Conservation (phyloP, 164 flowering plant genomes). For the Berberis vulgaris region DNA sequence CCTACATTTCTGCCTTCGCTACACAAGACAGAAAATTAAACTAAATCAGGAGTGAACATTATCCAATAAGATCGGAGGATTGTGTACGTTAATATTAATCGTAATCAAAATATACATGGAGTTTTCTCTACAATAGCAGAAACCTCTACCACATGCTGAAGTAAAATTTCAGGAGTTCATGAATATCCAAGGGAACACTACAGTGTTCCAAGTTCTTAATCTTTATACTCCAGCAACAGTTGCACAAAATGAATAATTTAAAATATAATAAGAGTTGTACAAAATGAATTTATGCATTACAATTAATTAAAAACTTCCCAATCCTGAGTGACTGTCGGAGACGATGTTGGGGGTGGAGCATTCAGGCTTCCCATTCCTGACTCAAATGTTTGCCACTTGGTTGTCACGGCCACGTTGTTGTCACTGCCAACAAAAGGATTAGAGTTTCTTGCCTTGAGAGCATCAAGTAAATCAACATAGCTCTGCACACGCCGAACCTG, state of each 20-base stretch:
- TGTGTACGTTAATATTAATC: no score
- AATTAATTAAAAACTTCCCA: neutral
- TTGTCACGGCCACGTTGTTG: slow-evolving; percentile 18
- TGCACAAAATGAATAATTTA: neutral
- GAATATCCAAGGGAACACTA: no score
- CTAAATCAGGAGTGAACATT: no score
- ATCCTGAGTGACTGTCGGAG: neutral
- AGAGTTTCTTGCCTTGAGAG: slow-evolving; percentile 20
- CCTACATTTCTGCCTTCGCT: no score
- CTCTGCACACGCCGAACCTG: slow-evolving; percentile 30
- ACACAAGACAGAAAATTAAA: no score
- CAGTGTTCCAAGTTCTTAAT: no score
- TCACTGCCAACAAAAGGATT: slow-evolving; percentile 15
- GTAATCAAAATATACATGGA: no score
- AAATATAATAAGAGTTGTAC: neutral
- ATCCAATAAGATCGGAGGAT: no score
- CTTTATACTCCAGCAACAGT: no score
- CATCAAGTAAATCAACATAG: slow-evolving; percentile 19
- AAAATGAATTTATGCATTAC: neutral
- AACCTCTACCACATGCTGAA: no score
- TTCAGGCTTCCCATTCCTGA: neutral
- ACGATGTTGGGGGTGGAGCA: neutral
- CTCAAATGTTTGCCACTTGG: neutral
- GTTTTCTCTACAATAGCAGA: no score
- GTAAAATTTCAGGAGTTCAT: no score